phyloP scores from a whole-genome alignment of 2,329 filamentous ascomycete genomes.

The Calonectria ilicicola region DNA sequence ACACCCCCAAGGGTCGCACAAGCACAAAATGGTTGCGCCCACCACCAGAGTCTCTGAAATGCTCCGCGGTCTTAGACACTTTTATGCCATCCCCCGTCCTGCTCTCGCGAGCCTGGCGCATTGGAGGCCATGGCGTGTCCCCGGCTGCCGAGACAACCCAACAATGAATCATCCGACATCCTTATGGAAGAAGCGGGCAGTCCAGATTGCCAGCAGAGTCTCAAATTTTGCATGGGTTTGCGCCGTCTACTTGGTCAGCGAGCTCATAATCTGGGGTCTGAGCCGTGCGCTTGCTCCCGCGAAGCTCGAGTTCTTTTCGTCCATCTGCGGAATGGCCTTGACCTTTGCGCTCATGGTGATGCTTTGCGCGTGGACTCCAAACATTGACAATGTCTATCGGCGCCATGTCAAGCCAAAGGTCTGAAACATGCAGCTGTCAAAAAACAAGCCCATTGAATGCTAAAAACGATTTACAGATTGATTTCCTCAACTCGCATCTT shows the following conservation, averaged over 20 bases:
- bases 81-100: constrained; percentile 35
- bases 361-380: constrained; percentile 28
- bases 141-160: constrained; percentile 36
- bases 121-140: constrained; percentile 26
- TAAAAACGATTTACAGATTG: constrained; percentile 51
- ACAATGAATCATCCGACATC: constrained; percentile 24
- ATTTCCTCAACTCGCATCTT: constrained; percentile 64
- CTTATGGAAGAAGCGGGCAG: constrained; percentile 35
- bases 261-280: constrained; percentile 60
- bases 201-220: background rate
- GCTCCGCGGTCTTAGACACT: constrained; percentile 46
- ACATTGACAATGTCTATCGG: constrained; percentile 44
- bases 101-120: constrained; percentile 18
- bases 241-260: constrained; percentile 54
- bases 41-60: constrained; percentile 38
- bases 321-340: constrained; percentile 61
- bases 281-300: constrained; percentile 49
- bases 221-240: constrained; percentile 47
- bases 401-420: constrained; percentile 50
- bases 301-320: constrained; percentile 57
- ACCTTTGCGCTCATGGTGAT: constrained; percentile 52
- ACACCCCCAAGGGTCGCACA: constrained; percentile 31
- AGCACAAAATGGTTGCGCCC: constrained; percentile 27
- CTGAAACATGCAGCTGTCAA: background rate
- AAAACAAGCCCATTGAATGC: background rate